phyloP scores from a whole-genome alignment of 225 moss, liverwort and hornwort genomes.

The Thuidium tamariscinum region DNA sequence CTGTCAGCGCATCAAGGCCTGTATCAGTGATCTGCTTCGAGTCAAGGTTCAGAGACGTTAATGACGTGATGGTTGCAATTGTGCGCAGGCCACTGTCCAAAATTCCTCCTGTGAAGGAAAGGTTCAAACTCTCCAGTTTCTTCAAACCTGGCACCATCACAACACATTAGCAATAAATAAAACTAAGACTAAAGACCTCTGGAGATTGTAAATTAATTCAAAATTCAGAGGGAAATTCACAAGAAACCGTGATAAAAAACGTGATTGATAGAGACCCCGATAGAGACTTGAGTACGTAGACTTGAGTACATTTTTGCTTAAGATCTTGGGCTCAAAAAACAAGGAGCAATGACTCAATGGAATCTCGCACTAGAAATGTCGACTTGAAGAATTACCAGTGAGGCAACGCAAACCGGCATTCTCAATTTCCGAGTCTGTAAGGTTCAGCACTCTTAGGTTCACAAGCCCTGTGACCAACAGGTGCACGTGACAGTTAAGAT shows the following conservation, averaged over 20 bases:
- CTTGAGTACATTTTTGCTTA: neutral
- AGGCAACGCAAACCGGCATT: slow-evolving; percentile 62
- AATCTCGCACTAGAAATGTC: neutral
- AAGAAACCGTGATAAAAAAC: neutral
- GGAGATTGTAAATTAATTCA: neutral
- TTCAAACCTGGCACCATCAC: slow-evolving; percentile 38
- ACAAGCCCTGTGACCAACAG: slow-evolving; percentile 39
- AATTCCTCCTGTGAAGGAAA: slow-evolving; percentile 60
- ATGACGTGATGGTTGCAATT: slow-evolving; percentile 67
- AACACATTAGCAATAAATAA: neutral
- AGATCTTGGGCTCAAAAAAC: neutral
- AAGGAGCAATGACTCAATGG: neutral
- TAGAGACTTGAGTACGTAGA: neutral
- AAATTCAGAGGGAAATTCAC: neutral
- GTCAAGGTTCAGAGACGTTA: slow-evolving; percentile 86
- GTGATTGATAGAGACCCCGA: neutral
- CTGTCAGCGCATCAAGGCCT: slow-evolving; percentile 60
- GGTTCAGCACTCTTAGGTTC: slow-evolving; percentile 60
- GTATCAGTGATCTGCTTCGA: slow-evolving; percentile 70
- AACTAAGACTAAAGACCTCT: neutral
- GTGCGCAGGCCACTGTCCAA: slow-evolving; percentile 66
- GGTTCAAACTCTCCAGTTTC: slow-evolving; percentile 72
- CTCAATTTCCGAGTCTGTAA: slow-evolving; percentile 71
- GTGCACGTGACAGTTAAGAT: neutral
- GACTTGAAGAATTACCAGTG: slow-evolving; percentile 32